Percentiles rank a stretch among this genome's conserved stretches.
phyloP scores from a whole-genome alignment of 257 asterid species.

The Paulownia fortunei region DNA sequence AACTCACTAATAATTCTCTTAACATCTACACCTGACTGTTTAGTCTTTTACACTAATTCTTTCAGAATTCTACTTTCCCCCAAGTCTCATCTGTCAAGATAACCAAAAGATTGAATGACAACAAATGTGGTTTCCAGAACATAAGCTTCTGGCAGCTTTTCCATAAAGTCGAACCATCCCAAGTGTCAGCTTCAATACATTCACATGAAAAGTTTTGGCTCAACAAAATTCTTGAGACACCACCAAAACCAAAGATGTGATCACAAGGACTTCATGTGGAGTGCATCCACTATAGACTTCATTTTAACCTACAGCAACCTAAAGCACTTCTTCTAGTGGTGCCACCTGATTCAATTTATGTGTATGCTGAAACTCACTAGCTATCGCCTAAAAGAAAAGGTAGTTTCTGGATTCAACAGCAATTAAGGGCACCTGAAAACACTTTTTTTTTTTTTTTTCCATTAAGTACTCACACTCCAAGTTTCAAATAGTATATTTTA shows the following conservation, averaged over 20 bases:
- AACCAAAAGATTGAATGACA: too few species aligned
- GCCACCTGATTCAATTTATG: background rate
- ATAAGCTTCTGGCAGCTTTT: background rate
- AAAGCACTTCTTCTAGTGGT: background rate
- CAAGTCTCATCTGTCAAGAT: too few species aligned
- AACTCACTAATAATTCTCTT: too few species aligned
- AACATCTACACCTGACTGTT: too few species aligned
- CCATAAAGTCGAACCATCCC: background rate
- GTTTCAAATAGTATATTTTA: background rate
- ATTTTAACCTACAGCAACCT: background rate
- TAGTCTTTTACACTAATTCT: too few species aligned
- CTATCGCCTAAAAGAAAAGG: background rate
- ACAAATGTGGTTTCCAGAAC: background rate
- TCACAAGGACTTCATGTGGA: background rate
- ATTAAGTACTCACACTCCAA: background rate
- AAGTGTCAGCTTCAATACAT: background rate
- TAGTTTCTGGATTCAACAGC: background rate
- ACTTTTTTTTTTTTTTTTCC: background rate
- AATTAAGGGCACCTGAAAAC: background rate
- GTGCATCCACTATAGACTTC: background rate
- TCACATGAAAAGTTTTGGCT: background rate
- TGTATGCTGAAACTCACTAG: background rate
- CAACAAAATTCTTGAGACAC: background rate
- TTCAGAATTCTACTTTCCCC: too few species aligned
- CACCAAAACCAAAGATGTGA: background rate